Evolutionary conservation across 2,329 filamentous ascomycete genomes (phyloP).

Genomic region (Apiospora koreana): DNA sequence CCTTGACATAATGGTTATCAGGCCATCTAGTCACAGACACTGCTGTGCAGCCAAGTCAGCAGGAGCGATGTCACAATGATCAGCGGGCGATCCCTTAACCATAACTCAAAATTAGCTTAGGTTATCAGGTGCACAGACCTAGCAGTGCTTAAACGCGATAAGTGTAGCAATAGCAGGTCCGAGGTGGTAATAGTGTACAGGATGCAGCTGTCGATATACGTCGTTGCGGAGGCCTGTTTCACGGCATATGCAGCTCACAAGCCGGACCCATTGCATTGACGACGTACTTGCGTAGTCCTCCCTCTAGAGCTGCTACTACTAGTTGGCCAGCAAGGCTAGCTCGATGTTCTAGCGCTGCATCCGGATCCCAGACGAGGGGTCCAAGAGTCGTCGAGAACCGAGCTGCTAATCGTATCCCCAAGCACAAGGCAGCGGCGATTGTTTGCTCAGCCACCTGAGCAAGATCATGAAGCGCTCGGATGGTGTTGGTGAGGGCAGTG

Average conservation of each 20-base stretch:
- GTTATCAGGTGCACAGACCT: background rate
- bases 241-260: conserved; percentile 1
- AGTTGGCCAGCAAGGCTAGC: background rate
- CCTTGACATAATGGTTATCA: background rate
- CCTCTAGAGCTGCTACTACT: conserved; percentile 1
- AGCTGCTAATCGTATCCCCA: background rate
- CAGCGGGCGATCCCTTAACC: background rate
- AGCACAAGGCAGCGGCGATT: background rate
- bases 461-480: background rate
- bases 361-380: background rate
- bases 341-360: background rate
- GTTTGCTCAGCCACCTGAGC: background rate
- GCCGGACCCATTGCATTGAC: background rate
- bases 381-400: background rate
- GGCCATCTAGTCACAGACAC: background rate
- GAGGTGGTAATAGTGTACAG: background rate
- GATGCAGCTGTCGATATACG: background rate
- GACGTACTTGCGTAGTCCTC: background rate
- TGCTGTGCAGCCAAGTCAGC: background rate
- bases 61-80: background rate
- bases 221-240: conserved; percentile 1
- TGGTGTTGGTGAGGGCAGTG: background rate
- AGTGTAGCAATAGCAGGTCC: background rate
- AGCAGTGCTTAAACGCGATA: background rate
- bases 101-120: background rate